A percentile compares a stretch with the other conserved stretches of the same genome.
These are phyloP conservation scores for Blastobotrys illinoisensis DNA, from an alignment of 1,139 yeast species.

Conservation along the genomic window DNA sequence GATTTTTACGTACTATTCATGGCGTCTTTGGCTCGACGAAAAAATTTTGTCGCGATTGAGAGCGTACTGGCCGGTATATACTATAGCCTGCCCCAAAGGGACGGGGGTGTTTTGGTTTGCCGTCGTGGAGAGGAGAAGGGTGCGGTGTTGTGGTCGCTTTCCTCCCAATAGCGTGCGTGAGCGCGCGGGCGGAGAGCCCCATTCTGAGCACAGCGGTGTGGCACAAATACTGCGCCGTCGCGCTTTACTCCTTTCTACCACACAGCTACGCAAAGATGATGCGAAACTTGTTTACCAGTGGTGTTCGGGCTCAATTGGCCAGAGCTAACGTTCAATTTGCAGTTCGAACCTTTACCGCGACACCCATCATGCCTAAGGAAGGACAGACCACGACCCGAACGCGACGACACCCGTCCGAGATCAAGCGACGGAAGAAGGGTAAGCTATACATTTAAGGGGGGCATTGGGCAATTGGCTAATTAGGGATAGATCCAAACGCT, in stretches of 20 bases:
- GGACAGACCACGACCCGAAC: slow-evolving; percentile 6
- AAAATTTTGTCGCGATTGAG: background rate
- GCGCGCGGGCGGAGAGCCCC: background rate
- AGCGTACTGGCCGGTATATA: background rate
- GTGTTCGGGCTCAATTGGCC: background rate
- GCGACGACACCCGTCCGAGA: slow-evolving; percentile 9
- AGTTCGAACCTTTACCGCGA: background rate
- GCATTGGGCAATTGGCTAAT: background rate
- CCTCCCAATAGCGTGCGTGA: background rate
- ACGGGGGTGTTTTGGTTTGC: background rate
- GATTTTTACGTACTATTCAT: too few relatives aligned
- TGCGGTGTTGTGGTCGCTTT: background rate
- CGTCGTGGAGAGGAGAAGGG: background rate
- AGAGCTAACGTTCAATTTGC: background rate
- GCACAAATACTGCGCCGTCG: background rate
- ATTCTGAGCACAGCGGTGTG: background rate
- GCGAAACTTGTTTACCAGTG: background rate
- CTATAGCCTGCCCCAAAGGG: background rate
- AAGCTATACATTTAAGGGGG: slow-evolving; percentile 10
- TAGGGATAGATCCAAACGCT: slow-evolving; percentile 80
- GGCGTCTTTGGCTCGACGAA: background rate
- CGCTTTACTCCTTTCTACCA: background rate
- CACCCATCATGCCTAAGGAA: slow-evolving; percentile 7
- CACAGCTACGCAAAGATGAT: background rate
- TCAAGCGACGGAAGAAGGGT: slow-evolving; percentile 29